Conservation (phyloP, 441 rosid genomes). For the Geranium incanum region DNA sequence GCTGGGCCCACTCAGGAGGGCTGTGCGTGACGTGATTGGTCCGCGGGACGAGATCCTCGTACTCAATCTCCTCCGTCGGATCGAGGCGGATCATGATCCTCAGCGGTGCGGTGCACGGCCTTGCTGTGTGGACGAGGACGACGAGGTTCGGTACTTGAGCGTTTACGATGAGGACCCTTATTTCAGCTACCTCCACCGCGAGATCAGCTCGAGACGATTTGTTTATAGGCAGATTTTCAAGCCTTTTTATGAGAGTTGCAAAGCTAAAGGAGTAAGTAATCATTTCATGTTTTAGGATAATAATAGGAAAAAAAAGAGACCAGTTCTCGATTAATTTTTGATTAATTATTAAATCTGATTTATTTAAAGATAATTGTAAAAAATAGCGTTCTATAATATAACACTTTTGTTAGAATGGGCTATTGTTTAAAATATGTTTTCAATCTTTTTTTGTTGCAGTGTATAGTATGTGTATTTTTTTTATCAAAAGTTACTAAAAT, state of each 20-base stretch:
- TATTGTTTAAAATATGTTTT: too few species aligned
- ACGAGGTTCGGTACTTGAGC: neutral
- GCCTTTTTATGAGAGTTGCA: conserved; percentile 29
- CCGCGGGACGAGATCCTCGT: conserved; percentile 35
- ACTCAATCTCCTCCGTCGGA: conserved; percentile 26
- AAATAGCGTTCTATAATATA: too few species aligned
- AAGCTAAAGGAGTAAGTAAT: conserved; percentile 31
- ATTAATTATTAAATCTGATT: too few species aligned
- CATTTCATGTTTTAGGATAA: neutral
- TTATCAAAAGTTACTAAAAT: too few species aligned
- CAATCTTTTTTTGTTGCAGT: too few species aligned
- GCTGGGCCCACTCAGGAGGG: conserved; percentile 26
- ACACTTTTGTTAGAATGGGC: too few species aligned
- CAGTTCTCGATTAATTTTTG: too few species aligned
- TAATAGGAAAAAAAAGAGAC: too few species aligned
- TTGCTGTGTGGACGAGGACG: neutral
- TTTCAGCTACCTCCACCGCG: conserved; percentile 22
- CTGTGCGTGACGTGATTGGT: conserved; percentile 16
- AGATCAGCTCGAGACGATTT: conserved; percentile 25
- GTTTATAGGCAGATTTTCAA: conserved; percentile 23
- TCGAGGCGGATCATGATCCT: neutral
- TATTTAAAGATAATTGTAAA: too few species aligned
- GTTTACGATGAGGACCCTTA: conserved; percentile 11
- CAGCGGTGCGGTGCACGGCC: neutral
- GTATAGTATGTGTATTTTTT: too few species aligned